phyloP scores from a whole-genome alignment of 1,284 basidiomycete genomes.

The Leccinum laetum region DNA sequence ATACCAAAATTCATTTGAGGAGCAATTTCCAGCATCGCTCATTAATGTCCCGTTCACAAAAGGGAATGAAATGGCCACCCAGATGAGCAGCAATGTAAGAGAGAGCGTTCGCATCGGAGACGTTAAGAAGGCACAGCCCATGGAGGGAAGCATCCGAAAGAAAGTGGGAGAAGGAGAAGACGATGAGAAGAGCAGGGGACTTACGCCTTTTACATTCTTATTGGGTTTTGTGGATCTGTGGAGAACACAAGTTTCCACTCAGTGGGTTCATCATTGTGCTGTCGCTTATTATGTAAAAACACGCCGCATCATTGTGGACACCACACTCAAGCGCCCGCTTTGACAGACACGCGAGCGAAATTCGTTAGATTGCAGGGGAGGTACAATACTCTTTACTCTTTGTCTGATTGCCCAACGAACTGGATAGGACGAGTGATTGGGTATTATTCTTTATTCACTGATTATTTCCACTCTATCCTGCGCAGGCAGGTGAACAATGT shows the following conservation, averaged over 20 bases:
- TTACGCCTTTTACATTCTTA: slow-evolving; percentile 3
- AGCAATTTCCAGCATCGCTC: slow-evolving; percentile 14
- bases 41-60: slow-evolving; percentile 7
- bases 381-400: slow-evolving; percentile 37
- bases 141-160: neutral
- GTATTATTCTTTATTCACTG: slow-evolving; percentile 30
- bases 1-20: slow-evolving; percentile 18
- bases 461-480: slow-evolving; percentile 26
- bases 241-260: neutral
- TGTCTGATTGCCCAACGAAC: slow-evolving; percentile 17
- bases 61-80: slow-evolving; percentile 8
- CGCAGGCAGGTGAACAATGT: neutral
- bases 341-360: slow-evolving; percentile 17
- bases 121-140: slow-evolving; percentile 14
- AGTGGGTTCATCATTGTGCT: slow-evolving; percentile 4
- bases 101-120: neutral
- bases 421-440: slow-evolving; percentile 24
- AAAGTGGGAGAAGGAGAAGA: slow-evolving; percentile 1
- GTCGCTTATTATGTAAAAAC: neutral
- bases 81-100: slow-evolving; percentile 1
- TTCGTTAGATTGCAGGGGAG: slow-evolving; percentile 27
- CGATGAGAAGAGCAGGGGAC: neutral
- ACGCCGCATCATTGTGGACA: neutral
- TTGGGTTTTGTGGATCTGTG: slow-evolving; percentile 11
- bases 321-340: neutral